phyloP scores from a whole-genome alignment of 2,329 filamentous ascomycete species.

The Pezicula carpinea region DNA sequence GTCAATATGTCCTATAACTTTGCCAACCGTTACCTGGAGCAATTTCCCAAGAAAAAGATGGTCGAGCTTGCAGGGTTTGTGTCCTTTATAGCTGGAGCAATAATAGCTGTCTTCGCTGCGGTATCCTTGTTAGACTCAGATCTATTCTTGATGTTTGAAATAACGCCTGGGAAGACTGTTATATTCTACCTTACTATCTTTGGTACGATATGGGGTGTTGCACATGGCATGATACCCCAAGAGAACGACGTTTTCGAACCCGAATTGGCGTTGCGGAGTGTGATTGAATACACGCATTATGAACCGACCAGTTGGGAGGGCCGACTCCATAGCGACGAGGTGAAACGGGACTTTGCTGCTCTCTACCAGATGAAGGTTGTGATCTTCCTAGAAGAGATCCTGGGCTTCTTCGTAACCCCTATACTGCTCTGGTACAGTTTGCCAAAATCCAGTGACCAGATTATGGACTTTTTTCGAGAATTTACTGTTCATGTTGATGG shows the following conservation, averaged over 20 bases:
- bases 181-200: conserved; percentile 87
- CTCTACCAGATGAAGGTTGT: conserved; percentile 90
- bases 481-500: conserved; percentile 97
- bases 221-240: conserved; percentile 78
- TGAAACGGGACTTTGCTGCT: conserved; percentile 82
- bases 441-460: conserved; percentile 82
- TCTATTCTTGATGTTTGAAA: conserved; percentile 84
- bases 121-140: conserved; percentile 87
- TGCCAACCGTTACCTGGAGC: conserved; percentile 86
- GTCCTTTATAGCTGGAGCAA: conserved; percentile 80
- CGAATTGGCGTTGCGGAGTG: conserved; percentile 79
- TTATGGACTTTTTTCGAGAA: conserved; percentile 97
- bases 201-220: conserved; percentile 76
- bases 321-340: conserved; percentile 88
- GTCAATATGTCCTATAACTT: conserved; percentile 94
- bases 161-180: conserved; percentile 81
- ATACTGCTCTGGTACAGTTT: conserved; percentile 83
- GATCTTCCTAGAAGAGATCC: conserved; percentile 87
- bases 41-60: conserved; percentile 93
- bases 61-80: conserved; percentile 81
- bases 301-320: conserved; percentile 84
- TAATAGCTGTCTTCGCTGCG: conserved; percentile 79
- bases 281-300: conserved; percentile 91
- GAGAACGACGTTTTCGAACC: conserved; percentile 90
- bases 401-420: conserved; percentile 89